Evolutionary conservation across 805 yeast species (phyloP), one percentile per base, ranked within the genome.

Genomic region (Metschnikowia arizonensis): DNA sequence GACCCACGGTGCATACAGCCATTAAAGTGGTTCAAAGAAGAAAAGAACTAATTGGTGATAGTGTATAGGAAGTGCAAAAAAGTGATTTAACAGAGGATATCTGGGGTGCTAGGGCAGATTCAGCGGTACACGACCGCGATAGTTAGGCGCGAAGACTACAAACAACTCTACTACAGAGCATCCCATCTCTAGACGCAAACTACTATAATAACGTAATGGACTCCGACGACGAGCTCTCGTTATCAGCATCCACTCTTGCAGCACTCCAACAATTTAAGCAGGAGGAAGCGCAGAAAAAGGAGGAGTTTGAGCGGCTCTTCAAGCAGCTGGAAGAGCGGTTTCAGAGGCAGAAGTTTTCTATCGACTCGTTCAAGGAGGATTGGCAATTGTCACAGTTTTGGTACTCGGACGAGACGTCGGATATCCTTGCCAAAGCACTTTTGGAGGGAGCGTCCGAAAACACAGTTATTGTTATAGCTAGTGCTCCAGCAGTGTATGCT

Each of bases 381-480:
- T 89, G 97, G 97, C 93, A 88, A 59, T 72, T 90, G 31, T 88
- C 96, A 1, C 97, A 89, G 63, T 89, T 89, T 66, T 89, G 97
- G 89, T 89, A 88, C 59, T 68, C 76, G 46, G 90, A 88, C 49
- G 65, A 69, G 2, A 89, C 97, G 0, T 89, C 96, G 0, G 75
- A 73, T 42, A 59, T 65, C 0, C 62, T 88, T 15, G 93, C 88
- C 0, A 77, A 76, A 49, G 93, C 87, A 6, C 68, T 88, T 33
- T 63, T 88, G 11, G 86, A 82, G 29, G 93, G 88, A 6, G 93
- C 95, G 1, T 85, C 82, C 53, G 75, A 74, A 44, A 73, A 77
- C 31, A 85, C 95, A 0, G 81, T 80, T 1, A 74, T 89, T 35
- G 86, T 85, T 40, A 76, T 89, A 43, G 87, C 85, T 1, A 81